Evolutionary conservation across 768 basidiomycete genomes (phyloP).

Genomic region (Hirschioporus abietinus): DNA sequence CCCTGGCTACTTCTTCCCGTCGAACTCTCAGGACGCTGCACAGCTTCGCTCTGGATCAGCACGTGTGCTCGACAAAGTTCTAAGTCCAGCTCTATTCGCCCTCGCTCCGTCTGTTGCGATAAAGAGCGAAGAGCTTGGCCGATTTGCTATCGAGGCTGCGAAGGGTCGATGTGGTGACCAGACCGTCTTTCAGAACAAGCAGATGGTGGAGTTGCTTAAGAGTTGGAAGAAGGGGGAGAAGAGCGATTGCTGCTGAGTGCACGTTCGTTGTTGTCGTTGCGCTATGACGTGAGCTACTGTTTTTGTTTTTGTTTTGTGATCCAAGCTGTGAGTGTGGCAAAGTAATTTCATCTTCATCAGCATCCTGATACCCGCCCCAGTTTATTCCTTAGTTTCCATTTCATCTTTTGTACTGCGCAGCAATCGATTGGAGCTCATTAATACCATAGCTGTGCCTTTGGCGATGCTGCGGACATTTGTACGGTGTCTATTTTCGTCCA

Average conservation of each 20-base stretch:
- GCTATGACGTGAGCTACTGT: neutral
- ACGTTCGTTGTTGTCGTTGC: neutral
- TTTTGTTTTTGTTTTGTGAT: no score
- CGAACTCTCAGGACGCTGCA: conserved; percentile 5
- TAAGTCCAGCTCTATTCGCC: neutral
- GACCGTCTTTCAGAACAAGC: conserved; percentile 2
- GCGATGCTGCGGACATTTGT: neutral
- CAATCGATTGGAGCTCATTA: neutral
- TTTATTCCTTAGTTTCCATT: neutral
- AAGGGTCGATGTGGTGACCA: conserved; percentile 11
- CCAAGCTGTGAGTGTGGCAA: neutral
- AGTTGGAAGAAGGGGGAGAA: neutral
- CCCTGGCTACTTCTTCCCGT: conserved; percentile 32
- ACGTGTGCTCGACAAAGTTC: neutral
- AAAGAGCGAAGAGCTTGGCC: conserved; percentile 3
- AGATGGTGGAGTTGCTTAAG: conserved; percentile 7
- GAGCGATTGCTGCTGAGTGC: neutral
- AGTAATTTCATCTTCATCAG: neutral
- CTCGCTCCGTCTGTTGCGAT: neutral
- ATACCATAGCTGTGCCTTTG: neutral
- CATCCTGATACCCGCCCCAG: neutral
- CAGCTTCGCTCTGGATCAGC: neutral
- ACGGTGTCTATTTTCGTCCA: neutral
- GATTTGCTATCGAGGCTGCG: conserved; percentile 9
- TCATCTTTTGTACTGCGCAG: neutral